Base-by-base conservation (phyloP, 2,329 filamentous ascomycete genomes). In the Cercospora sojina region DNA sequence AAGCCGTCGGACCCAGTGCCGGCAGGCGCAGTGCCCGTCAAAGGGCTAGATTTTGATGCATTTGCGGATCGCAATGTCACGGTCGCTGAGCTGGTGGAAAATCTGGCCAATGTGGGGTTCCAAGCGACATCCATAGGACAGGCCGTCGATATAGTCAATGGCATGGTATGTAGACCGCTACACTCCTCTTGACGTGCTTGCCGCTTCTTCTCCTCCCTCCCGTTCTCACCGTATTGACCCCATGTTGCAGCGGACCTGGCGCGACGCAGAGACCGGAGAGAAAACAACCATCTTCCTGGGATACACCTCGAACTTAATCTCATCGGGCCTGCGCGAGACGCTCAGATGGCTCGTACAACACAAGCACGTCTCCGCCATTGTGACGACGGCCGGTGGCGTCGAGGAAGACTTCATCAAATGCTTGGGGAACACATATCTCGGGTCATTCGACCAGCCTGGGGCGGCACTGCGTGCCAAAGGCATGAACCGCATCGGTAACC, bases 341-440 rank as follows among this genome's bases (percentile, higher is more conserved):
- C 83, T 99, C 71, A 91, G 95, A 64, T 99, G 93, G 82, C 87
- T 99, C 0, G 93, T 96, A 53, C 87, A 98, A 81, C 93, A 99
- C 81, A 90, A 89, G 69, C 93, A 98, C 77, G 89, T 99, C 69
- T 95, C 92, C 0, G 91, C 90, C 71, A 92, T 99, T 74, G 95
- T 99, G 67, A 97, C 95, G 25, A 97, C 95, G 0, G 95, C 95
- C 0, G 95, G 95, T 53, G 95, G 95, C 59, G 87, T 99, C 61
- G 95, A 99, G 79, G 95, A 99, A 78, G 95, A 99, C 79, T 89
- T 99, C 65, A 99, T 99, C 85, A 99, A 99, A 82, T 99, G 95
- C 74, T 88, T 99, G 2, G 95, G 91, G 10, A 90, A 92, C 61
- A 99, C 95, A 0, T 99, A 97, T 79, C 88, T 98, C 76, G 92